phyloP scores from a whole-genome alignment of 1,284 basidiomycete genomes.

The Serendipita sp. region DNA sequence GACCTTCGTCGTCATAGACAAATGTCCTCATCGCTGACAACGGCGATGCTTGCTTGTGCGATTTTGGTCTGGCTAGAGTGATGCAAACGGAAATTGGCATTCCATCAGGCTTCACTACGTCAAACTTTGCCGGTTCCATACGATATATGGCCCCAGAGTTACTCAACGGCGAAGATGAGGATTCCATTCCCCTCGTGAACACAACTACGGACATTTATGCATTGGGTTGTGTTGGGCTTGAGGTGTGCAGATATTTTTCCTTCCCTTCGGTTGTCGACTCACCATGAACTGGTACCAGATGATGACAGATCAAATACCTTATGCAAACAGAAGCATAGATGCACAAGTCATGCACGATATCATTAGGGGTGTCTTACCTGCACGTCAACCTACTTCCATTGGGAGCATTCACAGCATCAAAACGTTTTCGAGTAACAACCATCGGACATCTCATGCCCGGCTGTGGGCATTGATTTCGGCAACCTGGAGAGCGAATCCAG shows the following conservation, averaged over 20 bases:
- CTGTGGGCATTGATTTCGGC: not conserved
- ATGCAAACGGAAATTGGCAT: not conserved
- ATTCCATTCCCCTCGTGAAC: not conserved
- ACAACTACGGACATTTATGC: not conserved
- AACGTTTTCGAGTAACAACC: no score
- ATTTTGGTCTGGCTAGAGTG: conserved; percentile 6
- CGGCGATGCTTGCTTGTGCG: conserved; percentile 4
- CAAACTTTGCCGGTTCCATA: conserved; percentile 1
- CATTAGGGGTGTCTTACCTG: not conserved
- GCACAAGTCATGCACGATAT: conserved; percentile 4
- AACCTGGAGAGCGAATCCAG: not conserved
- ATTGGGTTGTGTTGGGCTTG: not conserved
- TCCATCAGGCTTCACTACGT: not conserved
- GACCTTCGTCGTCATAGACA: not conserved
- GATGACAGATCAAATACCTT: conserved; percentile 1
- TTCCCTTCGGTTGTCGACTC: no score
- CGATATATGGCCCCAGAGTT: conserved; percentile 7
- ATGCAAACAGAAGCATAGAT: not conserved
- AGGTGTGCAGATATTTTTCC: not conserved
- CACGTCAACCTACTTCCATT: not conserved
- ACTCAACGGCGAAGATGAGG: conserved; percentile 1
- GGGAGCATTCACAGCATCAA: not conserved
- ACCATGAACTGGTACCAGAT: not conserved
- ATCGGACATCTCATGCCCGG: no score
- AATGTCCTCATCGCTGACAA: conserved; percentile 5